Base-by-base conservation (phyloP, 1,284 basidiomycete species). In the Cystobasidiaceae sp. region DNA sequence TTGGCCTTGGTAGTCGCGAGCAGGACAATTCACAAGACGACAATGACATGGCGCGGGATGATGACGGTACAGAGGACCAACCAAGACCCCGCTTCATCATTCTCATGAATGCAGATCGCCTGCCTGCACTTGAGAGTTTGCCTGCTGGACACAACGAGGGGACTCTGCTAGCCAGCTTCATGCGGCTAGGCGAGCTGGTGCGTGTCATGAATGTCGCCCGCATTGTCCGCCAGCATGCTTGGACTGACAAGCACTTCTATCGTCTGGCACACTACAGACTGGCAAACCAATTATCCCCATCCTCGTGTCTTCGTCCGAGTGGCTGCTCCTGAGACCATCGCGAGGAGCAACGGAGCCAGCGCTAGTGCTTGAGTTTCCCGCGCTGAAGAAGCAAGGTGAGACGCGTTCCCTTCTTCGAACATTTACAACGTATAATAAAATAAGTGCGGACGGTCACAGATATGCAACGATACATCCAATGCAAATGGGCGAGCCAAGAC, bases 321-420 rank as follows among this genome's bases (percentile, higher is more conserved):
- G 61, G 61, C 61, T 64, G 19, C 23, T 52, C 3, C 21, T 64
- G 1, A 34, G 61, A 13, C 61, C 61, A 4, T 15, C n/a, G 30
- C 25, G 45, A 30, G 61, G 61, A 13, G 61, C 61, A 7, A 64
- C 61, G n/a, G 61, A 64, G 34, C 61, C 61, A n/a, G 61, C 49
- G 3, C 23, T 34, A 21, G 27, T 32, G 13, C 43, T 64, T 19
- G 33, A 55, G 19, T n/a, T 64, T 28, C 61, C 61, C 2, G 39
- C 34, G 15, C 41, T 64, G 2, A 55, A 48, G 23, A 51, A 44
- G 25, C 46, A 49, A 64, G 61, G 61, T 64, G 28, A 48, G 56
- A 8, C 19, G 7, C 19, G 15, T 6, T 11, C 44, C 19, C 8
- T 46, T 46, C 8, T 8, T 23, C n/a, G n/a, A n/a, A 54, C 54